phyloP scores from a whole-genome alignment of 352 stramenopile genomes.

The Globisporangium radiosum region DNA sequence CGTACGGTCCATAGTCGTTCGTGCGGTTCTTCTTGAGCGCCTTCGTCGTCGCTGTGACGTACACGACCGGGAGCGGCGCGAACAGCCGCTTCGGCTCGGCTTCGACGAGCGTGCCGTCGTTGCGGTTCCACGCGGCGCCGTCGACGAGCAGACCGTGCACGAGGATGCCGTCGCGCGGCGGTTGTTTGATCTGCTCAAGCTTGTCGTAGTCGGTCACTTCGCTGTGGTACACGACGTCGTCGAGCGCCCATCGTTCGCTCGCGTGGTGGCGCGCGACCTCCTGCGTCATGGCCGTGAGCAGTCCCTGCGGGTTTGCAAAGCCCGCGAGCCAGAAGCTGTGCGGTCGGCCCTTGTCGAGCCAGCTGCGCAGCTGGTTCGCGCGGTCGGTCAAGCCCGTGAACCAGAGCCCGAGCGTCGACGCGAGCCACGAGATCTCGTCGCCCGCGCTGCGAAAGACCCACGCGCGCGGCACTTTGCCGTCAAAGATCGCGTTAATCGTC shows the following conservation, averaged over 20 bases:
- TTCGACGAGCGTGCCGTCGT: slow-evolving; percentile 67
- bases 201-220: slow-evolving; percentile 80
- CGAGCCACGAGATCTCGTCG: slow-evolving; percentile 72
- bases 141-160: slow-evolving; percentile 71
- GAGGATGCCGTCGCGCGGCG: slow-evolving; percentile 65
- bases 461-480: slow-evolving; percentile 51
- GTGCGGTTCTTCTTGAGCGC: slow-evolving; percentile 67
- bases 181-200: slow-evolving; percentile 70
- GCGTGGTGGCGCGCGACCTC: slow-evolving; percentile 64
- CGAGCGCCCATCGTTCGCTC: slow-evolving; percentile 69
- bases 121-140: slow-evolving; percentile 65
- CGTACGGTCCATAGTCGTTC: slow-evolving; percentile 69
- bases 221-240: slow-evolving; percentile 75
- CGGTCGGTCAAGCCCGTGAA: slow-evolving; percentile 57
- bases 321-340: slow-evolving; percentile 71
- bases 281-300: slow-evolving; percentile 74
- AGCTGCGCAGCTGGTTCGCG: slow-evolving; percentile 46
- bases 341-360: slow-evolving; percentile 56
- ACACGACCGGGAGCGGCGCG: slow-evolving; percentile 61
- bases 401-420: slow-evolving; percentile 59
- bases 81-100: slow-evolving; percentile 76
- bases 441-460: slow-evolving; percentile 40
- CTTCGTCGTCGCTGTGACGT: slow-evolving; percentile 72
- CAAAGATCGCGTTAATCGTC: slow-evolving; percentile 63
- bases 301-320: slow-evolving; percentile 70